A percentile compares a stretch with the other conserved stretches of the same genome.
Evolutionary conservation across 495 filamentous ascomycete species (phyloP).

Genomic region (Daldinia concentrica): DNA sequence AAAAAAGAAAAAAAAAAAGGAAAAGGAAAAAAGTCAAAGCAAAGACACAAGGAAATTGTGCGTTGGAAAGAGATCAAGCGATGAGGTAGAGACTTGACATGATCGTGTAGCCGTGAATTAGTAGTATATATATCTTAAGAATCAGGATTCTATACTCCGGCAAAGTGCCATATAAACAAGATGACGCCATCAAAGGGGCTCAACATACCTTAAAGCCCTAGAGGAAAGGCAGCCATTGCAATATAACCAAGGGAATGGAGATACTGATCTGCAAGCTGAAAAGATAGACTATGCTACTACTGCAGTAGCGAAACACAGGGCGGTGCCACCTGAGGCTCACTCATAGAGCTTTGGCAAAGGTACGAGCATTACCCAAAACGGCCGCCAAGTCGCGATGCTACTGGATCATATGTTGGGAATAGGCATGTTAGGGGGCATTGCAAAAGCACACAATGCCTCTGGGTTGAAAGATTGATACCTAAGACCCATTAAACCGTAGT

Average conservation of each 20-base stretch:
- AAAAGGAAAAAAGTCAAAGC: neutral
- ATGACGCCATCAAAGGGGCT: constrained; percentile 1
- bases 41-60: neutral
- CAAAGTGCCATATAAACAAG: neutral
- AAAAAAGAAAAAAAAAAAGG: neutral
- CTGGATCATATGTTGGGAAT: neutral
- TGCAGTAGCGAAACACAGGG: neutral
- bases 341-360: neutral
- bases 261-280: constrained; percentile 23
- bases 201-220: neutral
- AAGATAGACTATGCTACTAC: neutral
- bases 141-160: neutral
- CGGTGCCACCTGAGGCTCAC: neutral
- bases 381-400: neutral
- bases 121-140: constrained; percentile 12
- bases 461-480: neutral
- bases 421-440: neutral
- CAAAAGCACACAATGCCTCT: neutral
- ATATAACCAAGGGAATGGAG: neutral
- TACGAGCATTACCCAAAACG: neutral
- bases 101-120: neutral
- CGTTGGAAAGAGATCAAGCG: constrained; percentile 8
- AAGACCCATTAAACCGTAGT: neutral
- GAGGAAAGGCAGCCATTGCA: neutral
- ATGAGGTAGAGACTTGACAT: constrained; percentile 6